Base-by-base conservation (phyloP, 805 yeast genomes). In the Debaryomyces maramus region DNA sequence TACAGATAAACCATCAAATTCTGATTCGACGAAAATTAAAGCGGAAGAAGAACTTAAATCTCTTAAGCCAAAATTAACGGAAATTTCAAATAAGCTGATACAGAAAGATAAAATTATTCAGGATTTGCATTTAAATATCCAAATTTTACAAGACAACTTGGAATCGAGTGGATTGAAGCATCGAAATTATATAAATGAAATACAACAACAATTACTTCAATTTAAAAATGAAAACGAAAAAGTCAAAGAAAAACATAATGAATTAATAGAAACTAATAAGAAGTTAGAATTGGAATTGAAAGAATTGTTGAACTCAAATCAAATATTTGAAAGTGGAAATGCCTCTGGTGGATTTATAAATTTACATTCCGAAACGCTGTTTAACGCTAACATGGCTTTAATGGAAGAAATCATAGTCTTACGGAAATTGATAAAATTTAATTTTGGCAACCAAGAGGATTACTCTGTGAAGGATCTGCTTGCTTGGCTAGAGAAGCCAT, bases 321-420 rank as follows among this genome's bases (percentile, higher is more conserved):
- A 46, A 31, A 35, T 40, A 14, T 44, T 37, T 21, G 51, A 28
- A 29, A 32, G 29, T 36, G 50, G 47, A 2, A 41, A 46, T 23
- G 33, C 49, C 17, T 52, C 55, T 22, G 58, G 61, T 2, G 52
- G 52, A 3, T 70, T 73, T 39, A 59, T 57, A 3, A 53, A 58
- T 23, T 42, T 70, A 7, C 41, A 61, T 10, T 55, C 63, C 5
- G 73, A 67, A 43, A 58, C 60, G 34, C 54, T 62, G 19, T 52
- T 51, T 29, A 53, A 59, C 3, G 63, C 57, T 3, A 65, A 62
- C 27, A 46, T 65, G 29, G 65, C 67, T 1, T 48, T 77, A 11
- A 47, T 74, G 0, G 72, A 73, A 23, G 80, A 78, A 50, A 66
- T 78, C 8, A 52, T 60, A 2, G 54, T 68, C 14, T 56, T 80